Conservation (phyloP, 768 basidiomycete genomes). For the Russula brevipes region DNA sequence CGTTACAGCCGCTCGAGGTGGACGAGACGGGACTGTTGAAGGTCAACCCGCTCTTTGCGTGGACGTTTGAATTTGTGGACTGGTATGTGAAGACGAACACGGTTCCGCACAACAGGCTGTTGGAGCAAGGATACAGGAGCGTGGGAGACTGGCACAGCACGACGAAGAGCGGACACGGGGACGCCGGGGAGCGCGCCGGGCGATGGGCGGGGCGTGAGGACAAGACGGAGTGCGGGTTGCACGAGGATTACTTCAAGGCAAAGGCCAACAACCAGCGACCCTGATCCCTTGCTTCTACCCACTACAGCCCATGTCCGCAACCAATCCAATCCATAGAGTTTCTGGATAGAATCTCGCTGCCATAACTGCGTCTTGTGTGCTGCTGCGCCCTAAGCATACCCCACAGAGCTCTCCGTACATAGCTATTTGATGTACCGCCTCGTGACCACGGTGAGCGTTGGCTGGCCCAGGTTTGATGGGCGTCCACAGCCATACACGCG, state of each 20-base stretch:
- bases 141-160: constrained; percentile 99
- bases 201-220: constrained; percentile 80
- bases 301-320: no score
- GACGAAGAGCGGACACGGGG: constrained; percentile 58
- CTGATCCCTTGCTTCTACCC: not conserved
- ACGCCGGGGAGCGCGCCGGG: constrained; percentile 76
- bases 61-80: constrained; percentile 81
- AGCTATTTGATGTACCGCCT: constrained; percentile 11
- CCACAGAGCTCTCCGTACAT: no score
- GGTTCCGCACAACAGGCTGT: constrained; percentile 83
- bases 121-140: constrained; percentile 89
- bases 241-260: constrained; percentile 84
- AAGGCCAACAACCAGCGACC: constrained; percentile 35
- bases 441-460: constrained; percentile 6
- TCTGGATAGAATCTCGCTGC: not conserved
- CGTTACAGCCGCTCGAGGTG: constrained; percentile 80
- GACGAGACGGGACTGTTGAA: constrained; percentile 89
- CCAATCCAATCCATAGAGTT: no score
- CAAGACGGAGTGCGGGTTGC: constrained; percentile 95
- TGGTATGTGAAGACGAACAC: constrained; percentile 75
- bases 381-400: no score
- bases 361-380: not conserved
- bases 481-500: constrained; percentile 5
- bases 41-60: constrained; percentile 87
- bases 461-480: not conserved